Conservation (phyloP, 306 rosid species). For the Lathyrus oleraceus region DNA sequence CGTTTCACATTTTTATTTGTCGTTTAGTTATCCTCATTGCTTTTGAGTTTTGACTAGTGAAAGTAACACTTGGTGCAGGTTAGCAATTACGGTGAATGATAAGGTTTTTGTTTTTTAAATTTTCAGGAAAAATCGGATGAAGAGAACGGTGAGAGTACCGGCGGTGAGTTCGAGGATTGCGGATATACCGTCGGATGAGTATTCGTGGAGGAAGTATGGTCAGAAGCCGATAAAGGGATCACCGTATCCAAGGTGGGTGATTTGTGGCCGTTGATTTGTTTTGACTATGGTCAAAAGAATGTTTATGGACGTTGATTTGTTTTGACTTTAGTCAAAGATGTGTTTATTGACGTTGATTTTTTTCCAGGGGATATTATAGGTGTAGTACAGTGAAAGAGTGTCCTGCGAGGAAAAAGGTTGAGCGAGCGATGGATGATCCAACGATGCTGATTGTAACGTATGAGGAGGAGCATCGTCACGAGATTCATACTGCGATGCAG, state of each 20-base stretch:
- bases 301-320: neutral
- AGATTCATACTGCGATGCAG: slow-evolving; percentile 47
- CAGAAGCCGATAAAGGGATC: slow-evolving; percentile 95
- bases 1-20: neutral
- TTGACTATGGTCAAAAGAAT: neutral
- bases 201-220: slow-evolving; percentile 88
- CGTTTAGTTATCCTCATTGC: neutral
- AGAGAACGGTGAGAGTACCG: slow-evolving; percentile 67
- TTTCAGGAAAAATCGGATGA: slow-evolving; percentile 73
- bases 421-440: slow-evolving; percentile 77
- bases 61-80: neutral
- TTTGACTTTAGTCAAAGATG: slow-evolving; percentile 23
- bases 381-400: slow-evolving; percentile 78
- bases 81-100: neutral
- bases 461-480: slow-evolving; percentile 83
- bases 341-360: slow-evolving; percentile 8
- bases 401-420: slow-evolving; percentile 95
- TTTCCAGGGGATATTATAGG: slow-evolving; percentile 76
- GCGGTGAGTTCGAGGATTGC: slow-evolving; percentile 83
- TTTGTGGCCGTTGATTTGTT: neutral
- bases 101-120: neutral
- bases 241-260: slow-evolving; percentile 70
- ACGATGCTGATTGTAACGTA: slow-evolving; percentile 83
- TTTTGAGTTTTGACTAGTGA: slow-evolving; percentile 33
- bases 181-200: slow-evolving; percentile 85